A percentile compares a stretch with the other conserved stretches of the same genome.
Evolutionary conservation across 2,329 filamentous ascomycete genomes (phyloP).

Genomic region (Colletotrichum chlorophyti): DNA sequence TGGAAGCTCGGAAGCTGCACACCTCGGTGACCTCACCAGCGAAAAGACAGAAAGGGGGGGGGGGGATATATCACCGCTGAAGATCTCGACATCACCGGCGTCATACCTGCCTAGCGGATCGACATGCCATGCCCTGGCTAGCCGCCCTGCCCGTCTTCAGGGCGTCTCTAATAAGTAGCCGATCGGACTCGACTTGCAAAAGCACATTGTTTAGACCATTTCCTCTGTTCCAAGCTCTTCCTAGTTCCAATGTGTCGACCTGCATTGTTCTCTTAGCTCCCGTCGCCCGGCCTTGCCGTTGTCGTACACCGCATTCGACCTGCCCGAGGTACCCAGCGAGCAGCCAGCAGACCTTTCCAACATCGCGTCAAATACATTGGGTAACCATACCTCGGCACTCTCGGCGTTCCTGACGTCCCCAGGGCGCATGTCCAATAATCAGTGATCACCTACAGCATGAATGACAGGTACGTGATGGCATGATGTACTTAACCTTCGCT

Average conservation of each 20-base stretch:
- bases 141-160: not conserved
- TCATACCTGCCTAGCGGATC: conserved; percentile 26
- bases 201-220: too few relatives aligned
- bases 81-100: conserved; percentile 25
- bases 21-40: not conserved
- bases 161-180: too few relatives aligned
- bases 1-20: too few relatives aligned
- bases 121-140: conserved; percentile 1
- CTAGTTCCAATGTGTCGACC: not conserved
- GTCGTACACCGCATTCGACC: too few relatives aligned
- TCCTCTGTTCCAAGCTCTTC: not conserved
- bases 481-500: not conserved
- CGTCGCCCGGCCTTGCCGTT: not conserved
- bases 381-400: too few relatives aligned
- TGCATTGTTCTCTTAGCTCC: not conserved
- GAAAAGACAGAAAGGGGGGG: not conserved
- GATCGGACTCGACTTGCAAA: too few relatives aligned
- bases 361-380: not conserved
- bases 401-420: too few relatives aligned
- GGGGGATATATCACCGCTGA: too few relatives aligned
- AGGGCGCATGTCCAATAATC: too few relatives aligned
- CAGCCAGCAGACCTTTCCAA: not conserved
- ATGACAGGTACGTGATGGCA: not conserved
- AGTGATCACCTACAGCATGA: not conserved
- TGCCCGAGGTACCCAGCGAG: too few relatives aligned